Conservation (phyloP, 176 grass and related monocot species). For the Puccinellia tenuiflora region DNA sequence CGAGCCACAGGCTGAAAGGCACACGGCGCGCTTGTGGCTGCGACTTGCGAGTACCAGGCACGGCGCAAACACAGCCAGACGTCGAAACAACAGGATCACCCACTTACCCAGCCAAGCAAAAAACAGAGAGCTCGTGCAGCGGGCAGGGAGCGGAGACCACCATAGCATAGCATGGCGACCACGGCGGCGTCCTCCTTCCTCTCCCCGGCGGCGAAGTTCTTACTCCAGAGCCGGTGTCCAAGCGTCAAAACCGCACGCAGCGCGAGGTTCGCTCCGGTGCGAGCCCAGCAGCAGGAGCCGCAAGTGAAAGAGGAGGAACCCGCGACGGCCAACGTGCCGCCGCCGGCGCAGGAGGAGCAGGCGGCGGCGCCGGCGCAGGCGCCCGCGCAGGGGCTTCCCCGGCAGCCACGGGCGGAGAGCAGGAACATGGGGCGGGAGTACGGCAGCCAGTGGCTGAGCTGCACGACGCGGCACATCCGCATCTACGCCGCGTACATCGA, state of each 20-base stretch:
- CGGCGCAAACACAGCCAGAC: not conserved
- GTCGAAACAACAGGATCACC: not conserved
- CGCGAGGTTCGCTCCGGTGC: conserved; percentile 8
- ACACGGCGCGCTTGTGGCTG: not conserved
- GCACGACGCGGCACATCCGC: conserved; percentile 79
- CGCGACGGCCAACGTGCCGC: not conserved
- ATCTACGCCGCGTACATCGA: conserved; percentile 98
- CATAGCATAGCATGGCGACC: conserved; percentile 52
- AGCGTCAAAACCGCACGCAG: not conserved
- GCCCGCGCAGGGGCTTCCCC: conserved; percentile 40
- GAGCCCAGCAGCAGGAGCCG: conserved; percentile 54
- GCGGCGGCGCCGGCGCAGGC: not conserved
- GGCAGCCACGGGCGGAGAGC: conserved; percentile 72
- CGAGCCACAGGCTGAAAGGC: not conserved
- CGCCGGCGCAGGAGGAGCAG: not conserved
- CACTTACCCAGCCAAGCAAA: not conserved
- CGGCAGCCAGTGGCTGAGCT: conserved; percentile 94
- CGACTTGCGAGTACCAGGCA: too few relatives aligned
- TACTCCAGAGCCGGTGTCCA: conserved; percentile 13
- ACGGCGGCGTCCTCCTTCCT: conserved; percentile 57
- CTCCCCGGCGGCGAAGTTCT: conserved; percentile 39
- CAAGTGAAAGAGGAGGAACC: conserved; percentile 29
- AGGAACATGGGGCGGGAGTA: conserved; percentile 92
- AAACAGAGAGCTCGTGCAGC: not conserved
- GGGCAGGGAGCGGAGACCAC: not conserved